Evolutionary conservation across 768 basidiomycete species (phyloP), one percentile per base, ranked within the genome.

Genomic region (Lentinula lateritia): DNA sequence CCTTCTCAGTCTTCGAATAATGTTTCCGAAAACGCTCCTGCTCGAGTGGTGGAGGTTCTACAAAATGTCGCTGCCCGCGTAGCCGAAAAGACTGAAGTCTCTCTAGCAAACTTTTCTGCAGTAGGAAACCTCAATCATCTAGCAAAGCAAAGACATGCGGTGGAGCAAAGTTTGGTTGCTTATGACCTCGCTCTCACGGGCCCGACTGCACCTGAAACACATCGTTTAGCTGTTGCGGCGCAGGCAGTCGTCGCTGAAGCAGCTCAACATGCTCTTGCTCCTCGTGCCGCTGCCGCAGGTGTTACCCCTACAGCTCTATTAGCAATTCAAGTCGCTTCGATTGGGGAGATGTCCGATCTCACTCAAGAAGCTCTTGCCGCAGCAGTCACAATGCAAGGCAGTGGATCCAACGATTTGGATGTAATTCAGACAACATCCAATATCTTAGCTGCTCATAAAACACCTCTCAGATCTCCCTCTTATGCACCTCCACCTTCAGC

Each of bases 221-320:
- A 86, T 68, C 72, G 83, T 68, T 78, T 92, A 62, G 89, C 88
- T 5, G 85, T 84, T 12, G 91, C 90, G 4, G 91, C 90, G 16
- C 89, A 90, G 66, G 86, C 90, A 62, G 87, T 93, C 60, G 92
- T 93, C 50, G 79, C 91, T 38, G 86, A 90, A 68, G 92, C 92
- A 32, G 91, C 92, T 28, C 87, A 91, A 68, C 82, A 87, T 15
- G 80, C 81, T 5, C 76, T 81, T 39, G 80, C 81, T 38, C 78
- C 81, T 68, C 78, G 78, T 53, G 74, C 80, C 52, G 73, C 74
- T 61, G 75, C 75, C 42, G 72, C 69, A 62, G 75, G 76, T 54
- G 15, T 73, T 73, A 55, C 78, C 73, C 50, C 59, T 50, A 71
- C 74, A 23, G 76, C 78, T 66, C 72, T 72, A 10, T 72, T 76